A percentile compares a stretch with the other conserved stretches of the same genome.
Evolutionary conservation across 495 filamentous ascomycete species (phyloP).

Genomic region (Penicillium nucicola): DNA sequence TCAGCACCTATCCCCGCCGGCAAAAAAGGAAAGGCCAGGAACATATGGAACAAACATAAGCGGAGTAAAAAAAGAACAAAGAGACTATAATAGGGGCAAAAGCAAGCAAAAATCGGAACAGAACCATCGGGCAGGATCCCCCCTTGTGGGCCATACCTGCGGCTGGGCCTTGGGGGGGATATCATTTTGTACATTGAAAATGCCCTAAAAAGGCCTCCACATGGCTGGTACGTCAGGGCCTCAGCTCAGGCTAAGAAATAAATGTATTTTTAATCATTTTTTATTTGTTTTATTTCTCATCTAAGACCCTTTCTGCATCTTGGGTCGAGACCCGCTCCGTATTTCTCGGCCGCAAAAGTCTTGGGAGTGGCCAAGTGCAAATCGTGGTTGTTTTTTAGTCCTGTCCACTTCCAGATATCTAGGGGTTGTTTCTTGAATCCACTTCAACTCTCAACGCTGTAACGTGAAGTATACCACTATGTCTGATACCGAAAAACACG

Average conservation of each 20-base stretch:
- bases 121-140: constrained; percentile 16
- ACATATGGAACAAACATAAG: constrained; percentile 17
- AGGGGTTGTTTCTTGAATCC: constrained; percentile 10
- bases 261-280: constrained; percentile 3
- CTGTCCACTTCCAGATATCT: constrained; percentile 4
- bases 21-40: constrained; percentile 18
- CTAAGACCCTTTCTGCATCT: constrained; percentile 17
- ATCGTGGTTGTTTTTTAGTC: constrained; percentile 2
- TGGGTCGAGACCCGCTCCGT: constrained; percentile 15
- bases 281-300: constrained; percentile 8
- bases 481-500: constrained; percentile 32
- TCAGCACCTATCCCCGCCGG: constrained; percentile 12
- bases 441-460: constrained; percentile 15
- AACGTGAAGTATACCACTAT: constrained; percentile 16
- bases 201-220: constrained; percentile 14
- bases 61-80: constrained; percentile 11
- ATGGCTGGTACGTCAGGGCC: constrained; percentile 5
- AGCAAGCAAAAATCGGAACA: constrained; percentile 7
- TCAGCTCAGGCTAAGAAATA: constrained; percentile 10
- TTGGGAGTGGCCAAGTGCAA: not conserved
- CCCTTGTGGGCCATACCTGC: constrained; percentile 21
- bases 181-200: constrained; percentile 7
- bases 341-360: constrained; percentile 12
- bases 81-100: constrained; percentile 6
- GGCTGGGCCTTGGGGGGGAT: constrained; percentile 16